Evolutionary conservation across 805 yeast genomes (phyloP).

Genomic region (Allodekkera sacchari): DNA sequence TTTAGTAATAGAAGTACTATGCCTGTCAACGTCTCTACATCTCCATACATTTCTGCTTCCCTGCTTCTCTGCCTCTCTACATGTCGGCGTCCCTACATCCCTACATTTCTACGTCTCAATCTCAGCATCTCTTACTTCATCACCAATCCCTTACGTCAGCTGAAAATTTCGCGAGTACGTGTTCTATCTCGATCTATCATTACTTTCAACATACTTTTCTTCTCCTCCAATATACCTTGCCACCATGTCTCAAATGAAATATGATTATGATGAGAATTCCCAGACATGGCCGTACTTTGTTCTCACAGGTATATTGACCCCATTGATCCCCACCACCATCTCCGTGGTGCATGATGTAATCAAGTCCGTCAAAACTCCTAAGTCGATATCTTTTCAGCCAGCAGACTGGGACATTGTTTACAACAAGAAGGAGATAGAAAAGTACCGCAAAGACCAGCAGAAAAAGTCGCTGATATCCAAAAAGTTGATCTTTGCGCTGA

Average conservation of each 20-base stretch:
- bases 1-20: too few species aligned
- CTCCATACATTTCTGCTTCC: too few species aligned
- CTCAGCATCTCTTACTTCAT: too few species aligned
- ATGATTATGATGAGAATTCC: constrained; percentile 79
- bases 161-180: too few species aligned
- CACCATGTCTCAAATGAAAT: constrained; percentile 44
- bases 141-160: too few species aligned
- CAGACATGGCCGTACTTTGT: constrained; percentile 93
- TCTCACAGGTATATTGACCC: constrained; percentile 59
- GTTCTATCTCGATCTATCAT: too few species aligned
- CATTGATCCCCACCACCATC: constrained; percentile 49
- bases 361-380: background rate
- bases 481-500: constrained; percentile 19
- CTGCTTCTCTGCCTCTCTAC: too few species aligned
- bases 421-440: constrained; percentile 22
- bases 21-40: too few species aligned
- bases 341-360: constrained; percentile 11
- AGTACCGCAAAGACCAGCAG: constrained; percentile 20
- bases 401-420: constrained; percentile 28
- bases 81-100: too few species aligned
- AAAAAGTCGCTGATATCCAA: constrained; percentile 29
- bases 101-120: too few species aligned
- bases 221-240: too few species aligned
- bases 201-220: too few species aligned
- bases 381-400: constrained; percentile 5